These are phyloP conservation scores for Ascochyta koolunga DNA, from an alignment of 2,329 filamentous ascomycete genomes.

Conservation along the genomic window DNA sequence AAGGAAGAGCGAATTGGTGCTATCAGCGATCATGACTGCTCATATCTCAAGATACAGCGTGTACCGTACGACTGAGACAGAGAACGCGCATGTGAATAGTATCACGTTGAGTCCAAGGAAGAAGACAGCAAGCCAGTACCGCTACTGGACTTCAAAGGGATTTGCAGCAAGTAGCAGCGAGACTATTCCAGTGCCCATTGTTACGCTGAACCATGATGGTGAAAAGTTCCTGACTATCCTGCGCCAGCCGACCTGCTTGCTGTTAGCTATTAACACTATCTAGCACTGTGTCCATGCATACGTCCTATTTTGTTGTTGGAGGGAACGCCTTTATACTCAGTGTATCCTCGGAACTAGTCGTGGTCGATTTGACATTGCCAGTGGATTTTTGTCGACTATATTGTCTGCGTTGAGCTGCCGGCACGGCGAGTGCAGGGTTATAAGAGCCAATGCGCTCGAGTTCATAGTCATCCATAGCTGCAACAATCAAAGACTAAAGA, in stretches of 20 bases:
- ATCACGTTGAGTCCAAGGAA: slow-evolving; percentile 67
- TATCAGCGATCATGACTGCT: slow-evolving; percentile 68
- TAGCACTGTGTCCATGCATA: slow-evolving; percentile 2
- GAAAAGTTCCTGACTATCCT: slow-evolving; percentile 47
- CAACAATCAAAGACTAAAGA: not conserved
- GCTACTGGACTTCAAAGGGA: slow-evolving; percentile 64
- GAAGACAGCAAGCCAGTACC: slow-evolving; percentile 64
- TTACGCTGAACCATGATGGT: slow-evolving; percentile 47
- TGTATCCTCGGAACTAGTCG: not conserved
- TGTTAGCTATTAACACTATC: not conserved
- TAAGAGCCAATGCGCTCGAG: slow-evolving; percentile 34
- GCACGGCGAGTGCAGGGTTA: slow-evolving; percentile 36
- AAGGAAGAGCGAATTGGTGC: slow-evolving; percentile 70
- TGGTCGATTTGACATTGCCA: slow-evolving; percentile 9
- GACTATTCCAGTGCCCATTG: slow-evolving; percentile 71
- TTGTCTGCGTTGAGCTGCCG: slow-evolving; percentile 24
- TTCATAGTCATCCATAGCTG: slow-evolving; percentile 37
- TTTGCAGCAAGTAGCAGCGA: slow-evolving; percentile 67
- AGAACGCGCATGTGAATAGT: slow-evolving; percentile 62
- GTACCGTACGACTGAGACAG: slow-evolving; percentile 66
- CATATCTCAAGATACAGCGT: slow-evolving; percentile 70
- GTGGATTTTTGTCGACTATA: slow-evolving; percentile 22
- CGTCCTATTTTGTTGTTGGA: slow-evolving; percentile 36
- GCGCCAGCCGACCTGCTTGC: slow-evolving; percentile 40
- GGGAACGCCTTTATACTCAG: not conserved